phyloP scores from a whole-genome alignment of 768 basidiomycete species.

The Panaeolus cyanescens region DNA sequence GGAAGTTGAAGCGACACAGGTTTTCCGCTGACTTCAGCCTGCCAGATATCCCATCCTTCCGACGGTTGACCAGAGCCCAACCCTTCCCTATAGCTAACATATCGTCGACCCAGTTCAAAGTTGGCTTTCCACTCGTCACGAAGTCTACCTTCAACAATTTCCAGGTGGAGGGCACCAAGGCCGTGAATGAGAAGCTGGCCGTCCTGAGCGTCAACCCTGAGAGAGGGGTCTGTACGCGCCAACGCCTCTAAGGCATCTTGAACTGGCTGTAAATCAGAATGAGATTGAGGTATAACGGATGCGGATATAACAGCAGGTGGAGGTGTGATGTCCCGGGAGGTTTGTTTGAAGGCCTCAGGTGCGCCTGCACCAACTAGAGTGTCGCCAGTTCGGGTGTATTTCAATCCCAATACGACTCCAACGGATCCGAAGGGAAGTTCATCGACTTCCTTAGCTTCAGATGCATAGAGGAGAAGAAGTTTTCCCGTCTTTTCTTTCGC shows the following conservation, averaged over 20 bases:
- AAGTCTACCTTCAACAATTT: constrained; percentile 83
- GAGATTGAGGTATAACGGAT: constrained; percentile 78
- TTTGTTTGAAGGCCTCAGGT: constrained; percentile 35
- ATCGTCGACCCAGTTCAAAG: constrained; percentile 76
- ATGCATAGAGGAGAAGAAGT: constrained; percentile 77
- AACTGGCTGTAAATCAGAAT: constrained; percentile 76
- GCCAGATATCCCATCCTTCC: constrained; percentile 50
- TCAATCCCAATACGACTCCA: constrained; percentile 82
- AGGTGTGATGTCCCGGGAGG: constrained; percentile 65
- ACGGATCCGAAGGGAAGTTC: constrained; percentile 80
- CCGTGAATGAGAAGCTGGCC: constrained; percentile 85
- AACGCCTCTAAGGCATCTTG: constrained; percentile 74
- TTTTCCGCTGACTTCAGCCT: constrained; percentile 64
- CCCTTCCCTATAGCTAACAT: constrained; percentile 81
- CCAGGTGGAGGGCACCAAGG: constrained; percentile 84
- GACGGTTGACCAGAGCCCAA: constrained; percentile 33
- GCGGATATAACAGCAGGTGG: constrained; percentile 87
- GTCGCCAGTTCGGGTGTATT: constrained; percentile 85
- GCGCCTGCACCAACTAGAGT: constrained; percentile 65
- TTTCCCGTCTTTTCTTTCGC: constrained; percentile 76
- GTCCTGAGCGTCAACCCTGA: constrained; percentile 77
- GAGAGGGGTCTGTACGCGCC: constrained; percentile 87
- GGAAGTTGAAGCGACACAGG: constrained; percentile 49
- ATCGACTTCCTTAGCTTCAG: constrained; percentile 75
- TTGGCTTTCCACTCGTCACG: constrained; percentile 77